Evolutionary conservation across 1,284 basidiomycete genomes (phyloP).

Genomic region (Phlebopus sp.): DNA sequence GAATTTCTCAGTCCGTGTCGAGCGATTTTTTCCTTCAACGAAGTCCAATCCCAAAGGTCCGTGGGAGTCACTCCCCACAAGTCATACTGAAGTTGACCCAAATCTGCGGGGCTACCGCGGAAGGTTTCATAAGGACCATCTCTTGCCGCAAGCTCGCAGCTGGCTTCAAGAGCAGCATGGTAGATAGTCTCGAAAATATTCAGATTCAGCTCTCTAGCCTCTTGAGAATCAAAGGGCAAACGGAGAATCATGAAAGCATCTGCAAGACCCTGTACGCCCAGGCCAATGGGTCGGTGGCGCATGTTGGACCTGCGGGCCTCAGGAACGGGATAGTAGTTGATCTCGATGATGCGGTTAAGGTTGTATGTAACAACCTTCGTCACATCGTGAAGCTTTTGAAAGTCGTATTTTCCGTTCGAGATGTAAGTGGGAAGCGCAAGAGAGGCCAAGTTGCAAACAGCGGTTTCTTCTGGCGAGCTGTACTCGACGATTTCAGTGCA

Average conservation of each 20-base stretch:
- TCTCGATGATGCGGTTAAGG: conserved; percentile 92
- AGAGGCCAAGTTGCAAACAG: conserved; percentile 98
- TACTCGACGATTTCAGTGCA: conserved; percentile 99
- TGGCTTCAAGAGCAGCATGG: conserved; percentile 92
- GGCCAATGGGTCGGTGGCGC: conserved; percentile 96
- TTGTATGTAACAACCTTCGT: conserved; percentile 92
- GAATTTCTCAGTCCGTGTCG: conserved; percentile 90
- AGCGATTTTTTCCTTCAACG: conserved; percentile 88
- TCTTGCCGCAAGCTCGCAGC: conserved; percentile 81
- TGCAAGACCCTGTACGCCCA: conserved; percentile 98
- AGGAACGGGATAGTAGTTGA: conserved; percentile 91
- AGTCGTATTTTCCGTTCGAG: conserved; percentile 77
- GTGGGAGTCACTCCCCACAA: conserved; percentile 94
- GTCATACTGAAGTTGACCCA: conserved; percentile 92
- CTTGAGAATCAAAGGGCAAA: conserved; percentile 91
- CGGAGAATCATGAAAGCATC: conserved; percentile 98
- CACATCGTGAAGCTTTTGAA: conserved; percentile 93
- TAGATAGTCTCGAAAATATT: conserved; percentile 99
- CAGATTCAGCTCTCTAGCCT: conserved; percentile 87
- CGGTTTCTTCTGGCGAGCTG: conserved; percentile 95
- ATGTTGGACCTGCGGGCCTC: conserved; percentile 94
- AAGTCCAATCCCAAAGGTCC: conserved; percentile 93
- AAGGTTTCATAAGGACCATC: conserved; percentile 92
- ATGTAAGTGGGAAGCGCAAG: conserved; percentile 92
- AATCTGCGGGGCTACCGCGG: conserved; percentile 86